A percentile compares a stretch with the other conserved stretches of the same genome.
Conservation (phyloP, 352 stramenopile species). For the Plasmopara halstedii region DNA sequence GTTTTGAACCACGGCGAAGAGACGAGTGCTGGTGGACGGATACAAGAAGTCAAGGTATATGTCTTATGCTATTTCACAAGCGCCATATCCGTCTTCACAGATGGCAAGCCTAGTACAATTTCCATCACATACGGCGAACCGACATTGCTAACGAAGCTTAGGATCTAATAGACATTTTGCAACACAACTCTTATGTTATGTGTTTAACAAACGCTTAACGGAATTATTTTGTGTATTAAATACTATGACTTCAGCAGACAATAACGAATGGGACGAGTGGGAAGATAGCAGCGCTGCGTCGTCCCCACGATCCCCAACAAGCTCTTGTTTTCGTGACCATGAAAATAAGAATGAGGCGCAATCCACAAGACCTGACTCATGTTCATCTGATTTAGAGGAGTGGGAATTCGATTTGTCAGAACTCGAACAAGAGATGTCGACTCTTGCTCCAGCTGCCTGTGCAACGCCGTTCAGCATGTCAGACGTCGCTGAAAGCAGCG, state of each 20-base stretch:
- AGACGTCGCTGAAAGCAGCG: neutral
- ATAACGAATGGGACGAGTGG: conserved; percentile 45
- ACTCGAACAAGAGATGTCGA: conserved; percentile 33
- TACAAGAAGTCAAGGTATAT: too few relatives aligned
- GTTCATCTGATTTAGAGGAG: conserved; percentile 4
- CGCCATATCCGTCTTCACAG: too few relatives aligned
- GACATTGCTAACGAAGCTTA: too few relatives aligned
- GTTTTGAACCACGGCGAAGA: too few relatives aligned
- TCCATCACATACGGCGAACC: too few relatives aligned
- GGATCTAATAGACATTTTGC: too few relatives aligned
- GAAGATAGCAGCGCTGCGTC: conserved; percentile 18
- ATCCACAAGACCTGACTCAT: neutral
- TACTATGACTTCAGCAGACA: conserved; percentile 9
- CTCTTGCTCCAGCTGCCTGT: conserved; percentile 12
- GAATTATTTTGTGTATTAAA: too few relatives aligned
- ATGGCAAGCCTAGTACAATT: too few relatives aligned
- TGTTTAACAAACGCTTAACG: too few relatives aligned
- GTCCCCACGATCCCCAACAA: neutral
- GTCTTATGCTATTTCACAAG: too few relatives aligned
- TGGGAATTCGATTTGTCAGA: conserved; percentile 33
- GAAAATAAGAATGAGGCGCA: conserved; percentile 7
- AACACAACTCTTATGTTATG: too few relatives aligned
- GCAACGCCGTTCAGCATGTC: conserved; percentile 1
- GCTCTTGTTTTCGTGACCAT: neutral
- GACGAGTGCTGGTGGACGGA: too few relatives aligned